A percentile compares a stretch with the other conserved stretches of the same genome.
These are phyloP conservation scores for Pyricularia grisea DNA, from an alignment of 2,329 filamentous ascomycete species.

Conservation along the genomic window DNA sequence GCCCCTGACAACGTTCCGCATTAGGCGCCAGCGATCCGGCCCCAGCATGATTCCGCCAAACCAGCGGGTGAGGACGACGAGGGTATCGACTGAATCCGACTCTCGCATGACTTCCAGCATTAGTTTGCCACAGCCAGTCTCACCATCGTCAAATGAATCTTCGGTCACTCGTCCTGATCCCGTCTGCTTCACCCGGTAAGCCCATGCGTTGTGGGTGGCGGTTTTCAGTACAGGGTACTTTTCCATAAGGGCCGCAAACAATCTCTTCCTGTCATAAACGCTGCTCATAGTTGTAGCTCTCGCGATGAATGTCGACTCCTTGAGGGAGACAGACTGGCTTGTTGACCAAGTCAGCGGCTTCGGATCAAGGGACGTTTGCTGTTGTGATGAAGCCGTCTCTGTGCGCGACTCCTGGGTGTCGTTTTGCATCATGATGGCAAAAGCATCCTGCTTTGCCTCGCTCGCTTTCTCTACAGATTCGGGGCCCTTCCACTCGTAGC, in stretches of 20 bases:
- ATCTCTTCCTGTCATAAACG: slow-evolving; percentile 27
- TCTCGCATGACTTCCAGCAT: slow-evolving; percentile 45
- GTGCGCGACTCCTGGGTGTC: slow-evolving; percentile 10
- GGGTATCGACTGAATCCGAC: slow-evolving; percentile 36
- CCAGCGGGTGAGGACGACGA: slow-evolving; percentile 53
- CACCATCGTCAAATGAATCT: slow-evolving; percentile 51
- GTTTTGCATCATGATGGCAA: slow-evolving; percentile 9
- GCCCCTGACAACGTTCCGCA: slow-evolving; percentile 46
- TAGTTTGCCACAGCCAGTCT: slow-evolving; percentile 47
- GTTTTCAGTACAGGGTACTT: slow-evolving; percentile 39
- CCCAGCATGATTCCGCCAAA: slow-evolving; percentile 54
- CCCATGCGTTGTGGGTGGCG: slow-evolving; percentile 52
- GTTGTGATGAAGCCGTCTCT: slow-evolving; percentile 10
- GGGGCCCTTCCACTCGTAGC: slow-evolving; percentile 52
- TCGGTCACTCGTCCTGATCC: slow-evolving; percentile 30
- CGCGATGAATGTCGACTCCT: slow-evolving; percentile 48
- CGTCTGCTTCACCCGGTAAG: slow-evolving; percentile 28
- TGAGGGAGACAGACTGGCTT: slow-evolving; percentile 41
- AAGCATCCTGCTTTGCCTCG: slow-evolving; percentile 6
- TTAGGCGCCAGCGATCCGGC: slow-evolving; percentile 52
- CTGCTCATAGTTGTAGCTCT: slow-evolving; percentile 33
- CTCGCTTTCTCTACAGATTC: slow-evolving; percentile 17
- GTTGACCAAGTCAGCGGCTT: slow-evolving; percentile 33
- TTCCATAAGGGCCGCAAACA: slow-evolving; percentile 37
- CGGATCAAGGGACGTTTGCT: neutral